Evolutionary conservation across 148 eudicot species (phyloP).

Genomic region (Rhododendron molle): DNA sequence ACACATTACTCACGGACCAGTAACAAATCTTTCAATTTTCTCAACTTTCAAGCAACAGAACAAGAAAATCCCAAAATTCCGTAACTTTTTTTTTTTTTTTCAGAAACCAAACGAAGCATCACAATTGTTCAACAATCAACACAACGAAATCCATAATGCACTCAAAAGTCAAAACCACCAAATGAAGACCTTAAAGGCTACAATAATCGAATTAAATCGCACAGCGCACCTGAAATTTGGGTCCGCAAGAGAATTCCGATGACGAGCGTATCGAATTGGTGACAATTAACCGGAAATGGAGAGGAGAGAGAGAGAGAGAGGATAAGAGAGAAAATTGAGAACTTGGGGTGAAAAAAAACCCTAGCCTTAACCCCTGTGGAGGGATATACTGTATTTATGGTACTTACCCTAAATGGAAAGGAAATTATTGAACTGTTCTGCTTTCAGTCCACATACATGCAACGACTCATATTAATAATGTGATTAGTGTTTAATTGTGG

Average conservation of each 20-base stretch:
- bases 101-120: conserved; percentile 2
- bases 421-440: not conserved
- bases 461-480: not conserved
- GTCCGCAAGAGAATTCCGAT: not conserved
- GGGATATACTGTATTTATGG: not conserved
- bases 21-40: not conserved
- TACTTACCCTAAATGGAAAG: conserved; percentile 28
- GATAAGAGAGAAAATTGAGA: not conserved
- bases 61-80: conserved; percentile 1
- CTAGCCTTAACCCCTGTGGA: conserved; percentile 4
- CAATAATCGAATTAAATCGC: not conserved
- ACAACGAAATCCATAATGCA: not conserved
- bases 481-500: not conserved
- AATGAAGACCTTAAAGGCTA: not conserved
- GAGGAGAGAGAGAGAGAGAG: not conserved
- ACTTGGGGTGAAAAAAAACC: conserved; percentile 14
- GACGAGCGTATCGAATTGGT: not conserved
- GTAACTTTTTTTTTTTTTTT: not conserved
- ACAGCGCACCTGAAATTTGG: conserved; percentile 4
- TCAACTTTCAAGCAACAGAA: not conserved
- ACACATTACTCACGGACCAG: not conserved
- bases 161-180: not conserved
- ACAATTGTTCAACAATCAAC: not conserved
- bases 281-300: not conserved
- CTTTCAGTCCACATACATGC: not conserved